Base-by-base conservation (phyloP, 148 eudicot genomes). In the Vaccinium myrtillus region DNA sequence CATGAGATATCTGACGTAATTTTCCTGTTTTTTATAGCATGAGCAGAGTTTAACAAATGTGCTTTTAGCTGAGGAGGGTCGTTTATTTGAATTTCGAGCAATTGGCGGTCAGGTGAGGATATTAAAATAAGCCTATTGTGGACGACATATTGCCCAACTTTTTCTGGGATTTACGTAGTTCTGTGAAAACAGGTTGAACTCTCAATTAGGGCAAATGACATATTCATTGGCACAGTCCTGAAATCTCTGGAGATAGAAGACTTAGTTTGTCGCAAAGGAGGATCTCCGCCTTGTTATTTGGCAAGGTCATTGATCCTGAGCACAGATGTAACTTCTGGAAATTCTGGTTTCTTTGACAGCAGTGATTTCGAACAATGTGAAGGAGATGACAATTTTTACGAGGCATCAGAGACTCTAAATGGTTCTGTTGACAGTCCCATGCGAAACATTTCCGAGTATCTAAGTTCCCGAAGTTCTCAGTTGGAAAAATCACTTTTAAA, bases 211-310 rank as follows among this genome's bases (percentile, higher is more conserved):
- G 98, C 78, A 59, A 92, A 88, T 88, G 98, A 97, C 87, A 94
- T 97, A 90, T 93, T 94, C 89, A 90, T 97, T 77, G 99, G 99
- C 65, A 94, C 94, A 79, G 90, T 97, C 59, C 92, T 97, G 82
- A 93, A 94, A 86, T 94, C 98, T 25, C 90, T 97, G 86, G 99
- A 97, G 90, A 86, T 97, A 69, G 99, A 94, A 89, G 99, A 97
- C 88, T 87, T 95, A 89, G 92, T 95, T 79, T 90, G 93, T 88
- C 78, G 87, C 81, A 87, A 86, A 73, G 88, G 92, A 78, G 82
- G 55, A 54, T 86, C 93, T 82, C 92, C 82, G 75, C 90, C 91
- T 49, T 87, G 91, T 77, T 97, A 89, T 86, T 53, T 97, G 88
- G 99, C 98, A 51, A 86, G 98, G 86, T 97, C 99, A 67, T 94